Evolutionary conservation across 2,329 filamentous ascomycete species (phyloP).

Genomic region (Pyrenochaeta sp.): DNA sequence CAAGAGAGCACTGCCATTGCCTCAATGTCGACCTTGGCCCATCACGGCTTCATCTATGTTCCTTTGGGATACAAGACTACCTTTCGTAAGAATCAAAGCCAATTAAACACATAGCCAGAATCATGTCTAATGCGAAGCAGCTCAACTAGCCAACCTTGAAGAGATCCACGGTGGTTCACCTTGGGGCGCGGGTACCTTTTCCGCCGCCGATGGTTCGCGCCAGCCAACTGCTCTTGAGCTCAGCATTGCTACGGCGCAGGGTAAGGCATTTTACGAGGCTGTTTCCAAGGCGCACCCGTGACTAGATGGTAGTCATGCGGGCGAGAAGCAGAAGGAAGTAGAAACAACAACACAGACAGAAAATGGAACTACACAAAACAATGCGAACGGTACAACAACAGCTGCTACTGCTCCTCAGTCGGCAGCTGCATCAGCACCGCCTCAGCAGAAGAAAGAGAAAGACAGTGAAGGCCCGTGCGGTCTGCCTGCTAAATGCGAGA

Average conservation of each 20-base stretch:
- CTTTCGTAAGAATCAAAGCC: slow-evolving; percentile 59
- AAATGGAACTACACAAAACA: background rate
- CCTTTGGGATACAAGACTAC: slow-evolving; percentile 88
- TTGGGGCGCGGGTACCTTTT: slow-evolving; percentile 95
- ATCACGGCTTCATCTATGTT: slow-evolving; percentile 97
- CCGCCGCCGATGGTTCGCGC: slow-evolving; percentile 80
- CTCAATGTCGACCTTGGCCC: slow-evolving; percentile 83
- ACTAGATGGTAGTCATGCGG: slow-evolving; percentile 70
- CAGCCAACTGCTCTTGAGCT: slow-evolving; percentile 80
- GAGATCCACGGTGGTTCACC: slow-evolving; percentile 88
- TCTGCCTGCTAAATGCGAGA: slow-evolving; percentile 75
- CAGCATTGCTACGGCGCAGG: slow-evolving; percentile 81
- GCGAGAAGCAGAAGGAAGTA: slow-evolving; percentile 13
- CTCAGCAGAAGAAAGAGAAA: slow-evolving; percentile 45
- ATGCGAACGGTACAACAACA: slow-evolving; percentile 19
- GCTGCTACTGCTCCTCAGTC: slow-evolving; percentile 20
- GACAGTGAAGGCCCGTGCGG: slow-evolving; percentile 77
- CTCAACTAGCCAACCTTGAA: slow-evolving; percentile 71
- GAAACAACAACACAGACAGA: slow-evolving; percentile 7
- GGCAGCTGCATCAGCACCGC: slow-evolving; percentile 14
- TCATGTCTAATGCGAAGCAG: slow-evolving; percentile 11
- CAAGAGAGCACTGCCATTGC: slow-evolving; percentile 89
- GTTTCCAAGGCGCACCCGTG: slow-evolving; percentile 77
- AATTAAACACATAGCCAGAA: background rate
- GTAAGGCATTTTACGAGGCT: slow-evolving; percentile 81